These are phyloP conservation scores for Ensete ventricosum DNA, from an alignment of 176 grass and related monocot genomes.

Conservation along the genomic window DNA sequence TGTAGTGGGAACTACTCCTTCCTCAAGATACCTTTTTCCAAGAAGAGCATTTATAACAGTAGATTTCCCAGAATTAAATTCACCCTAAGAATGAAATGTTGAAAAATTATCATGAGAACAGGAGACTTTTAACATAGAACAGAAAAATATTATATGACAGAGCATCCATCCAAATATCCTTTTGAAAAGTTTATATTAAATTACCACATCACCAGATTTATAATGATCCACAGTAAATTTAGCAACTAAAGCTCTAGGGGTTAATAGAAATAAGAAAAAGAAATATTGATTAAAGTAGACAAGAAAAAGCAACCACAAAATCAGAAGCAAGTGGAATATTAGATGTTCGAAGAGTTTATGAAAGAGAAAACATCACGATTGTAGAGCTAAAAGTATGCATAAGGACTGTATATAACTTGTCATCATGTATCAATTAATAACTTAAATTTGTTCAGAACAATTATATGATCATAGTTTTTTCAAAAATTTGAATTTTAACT, in stretches of 20 bases:
- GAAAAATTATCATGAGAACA: neutral
- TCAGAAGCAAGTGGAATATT: too few species aligned
- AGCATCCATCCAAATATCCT: neutral
- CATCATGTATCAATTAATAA: neutral
- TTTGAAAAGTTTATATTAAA: neutral
- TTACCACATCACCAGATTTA: neutral
- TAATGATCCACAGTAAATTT: neutral
- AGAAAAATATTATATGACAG: neutral
- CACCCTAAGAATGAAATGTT: slow-evolving; percentile 46
- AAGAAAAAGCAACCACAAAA: too few species aligned
- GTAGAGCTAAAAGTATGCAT: too few species aligned
- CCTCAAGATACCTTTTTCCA: slow-evolving; percentile 79
- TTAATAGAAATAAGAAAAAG: neutral
- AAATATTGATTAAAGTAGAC: neutral
- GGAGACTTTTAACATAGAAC: neutral
- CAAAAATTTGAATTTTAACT: slow-evolving; percentile 34
- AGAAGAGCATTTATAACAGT: slow-evolving; percentile 97
- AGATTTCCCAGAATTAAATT: slow-evolving; percentile 98
- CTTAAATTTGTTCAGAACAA: neutral
- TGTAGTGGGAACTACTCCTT: slow-evolving; percentile 85
- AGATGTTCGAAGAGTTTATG: too few species aligned
- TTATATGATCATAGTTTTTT: neutral
- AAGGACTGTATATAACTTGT: neutral
- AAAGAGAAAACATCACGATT: too few species aligned
- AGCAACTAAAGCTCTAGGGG: neutral